Evolutionary conservation across 352 stramenopile species (phyloP), one percentile per base, ranked within the genome.

Genomic region (Phytophthora palmivora): DNA sequence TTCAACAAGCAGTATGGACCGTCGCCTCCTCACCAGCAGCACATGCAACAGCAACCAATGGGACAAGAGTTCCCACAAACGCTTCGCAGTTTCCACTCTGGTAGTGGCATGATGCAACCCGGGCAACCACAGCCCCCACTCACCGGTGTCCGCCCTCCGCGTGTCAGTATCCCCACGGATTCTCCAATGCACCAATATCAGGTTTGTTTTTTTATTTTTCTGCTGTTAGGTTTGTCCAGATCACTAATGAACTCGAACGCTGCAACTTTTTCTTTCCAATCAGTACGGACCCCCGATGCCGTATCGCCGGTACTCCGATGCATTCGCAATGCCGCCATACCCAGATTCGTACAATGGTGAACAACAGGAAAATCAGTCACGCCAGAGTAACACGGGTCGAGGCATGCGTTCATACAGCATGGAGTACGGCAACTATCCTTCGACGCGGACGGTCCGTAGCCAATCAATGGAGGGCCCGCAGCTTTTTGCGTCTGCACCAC

Each of bases 241-340:
- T 36, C 32, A 49, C 58, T 52, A 58, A 67, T 55, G 3, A 18
- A 37, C 2, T 19, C 50, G 7, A 30, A 50, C 36, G 24, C 12
- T 21, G 19, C 24, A 41, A 37, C 46, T 19, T 43, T 48, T 33
- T 45, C 32, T 28, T 14, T 12, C 21, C 51, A 21, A 21, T 63
- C 19, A 83, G 75, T 80, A 86, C 47, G 72, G 74, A 8, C 73
- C 75, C 1, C 80, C 78, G 8, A 73, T 80, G 64, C 68, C 77
- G 24, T 91, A 89, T 63, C 82, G 84, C 7, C 82, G 82, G 9
- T 94, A 91, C 60, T 94, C 84, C 41, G 84, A 94, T 60, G 73
- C 76, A 22, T 91, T 90, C 41, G 70, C 76, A 18, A 74, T 84
- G 32, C 69, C 75, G 9, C 76, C 78, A 16, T 93, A 91, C 39